Conservation (phyloP, 345 rosid genomes). For the Pistacia integerrima region DNA sequence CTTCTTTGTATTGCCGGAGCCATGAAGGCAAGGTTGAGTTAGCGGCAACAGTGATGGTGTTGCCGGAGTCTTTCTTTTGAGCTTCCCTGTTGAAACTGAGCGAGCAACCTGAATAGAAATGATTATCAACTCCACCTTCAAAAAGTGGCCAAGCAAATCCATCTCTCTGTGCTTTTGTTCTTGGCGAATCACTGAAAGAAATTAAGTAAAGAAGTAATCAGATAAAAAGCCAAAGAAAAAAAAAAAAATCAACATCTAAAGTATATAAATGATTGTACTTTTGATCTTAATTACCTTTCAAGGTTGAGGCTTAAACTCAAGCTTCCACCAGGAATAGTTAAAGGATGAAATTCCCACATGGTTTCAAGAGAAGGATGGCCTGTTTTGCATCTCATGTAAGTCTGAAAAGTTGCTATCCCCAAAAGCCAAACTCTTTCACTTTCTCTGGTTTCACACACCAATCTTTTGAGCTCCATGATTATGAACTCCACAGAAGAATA, state of each 20-base stretch:
- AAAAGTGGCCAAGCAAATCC: conserved; percentile 34
- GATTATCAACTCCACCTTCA: conserved; percentile 32
- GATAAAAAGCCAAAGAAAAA: not conserved
- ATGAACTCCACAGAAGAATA: conserved; percentile 49
- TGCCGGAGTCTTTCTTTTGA: conserved; percentile 27
- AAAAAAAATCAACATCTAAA: not conserved
- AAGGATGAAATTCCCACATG: conserved; percentile 62
- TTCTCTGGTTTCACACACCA: conserved; percentile 45
- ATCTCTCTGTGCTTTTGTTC: conserved; percentile 31
- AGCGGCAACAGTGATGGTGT: conserved; percentile 12
- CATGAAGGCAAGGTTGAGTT: conserved; percentile 61
- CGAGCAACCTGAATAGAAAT: conserved; percentile 36
- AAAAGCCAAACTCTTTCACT: conserved; percentile 47
- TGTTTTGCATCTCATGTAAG: conserved; percentile 61
- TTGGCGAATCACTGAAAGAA: conserved; percentile 37
- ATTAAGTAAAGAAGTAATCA: not conserved
- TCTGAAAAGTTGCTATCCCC: conserved; percentile 54
- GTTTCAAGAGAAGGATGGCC: conserved; percentile 62
- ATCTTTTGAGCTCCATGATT: conserved; percentile 56
- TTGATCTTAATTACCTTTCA: conserved; percentile 39
- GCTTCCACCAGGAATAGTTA: conserved; percentile 52
- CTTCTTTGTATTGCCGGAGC: conserved; percentile 62
- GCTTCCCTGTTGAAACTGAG: conserved; percentile 36
- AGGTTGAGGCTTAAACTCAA: conserved; percentile 62
- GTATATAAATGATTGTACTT: not conserved